These are phyloP conservation scores for Amanita exitialis DNA, from an alignment of 768 basidiomycete species.

Conservation along the genomic window DNA sequence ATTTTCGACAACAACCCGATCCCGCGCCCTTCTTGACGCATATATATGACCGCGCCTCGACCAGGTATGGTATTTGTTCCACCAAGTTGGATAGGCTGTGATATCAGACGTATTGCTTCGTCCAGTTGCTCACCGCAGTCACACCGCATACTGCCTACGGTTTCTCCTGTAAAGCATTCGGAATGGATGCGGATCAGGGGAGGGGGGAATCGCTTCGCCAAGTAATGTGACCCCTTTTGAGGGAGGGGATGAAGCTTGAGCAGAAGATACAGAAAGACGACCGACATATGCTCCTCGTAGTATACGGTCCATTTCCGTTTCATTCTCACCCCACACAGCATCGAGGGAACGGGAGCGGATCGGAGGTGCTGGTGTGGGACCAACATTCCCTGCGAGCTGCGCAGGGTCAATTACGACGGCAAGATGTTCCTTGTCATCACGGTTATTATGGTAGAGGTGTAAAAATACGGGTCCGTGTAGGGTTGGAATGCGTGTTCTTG, in stretches of 20 bases:
- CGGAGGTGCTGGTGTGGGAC: conserved; percentile 32
- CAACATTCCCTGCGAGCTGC: conserved; percentile 50
- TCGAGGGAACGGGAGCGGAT: conserved; percentile 82
- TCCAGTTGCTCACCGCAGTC: conserved; percentile 99
- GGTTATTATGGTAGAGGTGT: conserved; percentile 90
- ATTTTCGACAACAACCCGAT: conserved; percentile 96
- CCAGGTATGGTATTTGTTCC: conserved; percentile 51
- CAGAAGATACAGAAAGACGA: conserved; percentile 51
- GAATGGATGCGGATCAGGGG: conserved; percentile 95
- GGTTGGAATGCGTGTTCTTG: conserved; percentile 94
- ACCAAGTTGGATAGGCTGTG: conserved; percentile 49
- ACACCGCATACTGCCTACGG: conserved; percentile 95
- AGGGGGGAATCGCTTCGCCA: conserved; percentile 36
- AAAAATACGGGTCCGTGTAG: conserved; percentile 90
- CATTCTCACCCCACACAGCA: conserved; percentile 69
- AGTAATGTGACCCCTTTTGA: conserved; percentile 9
- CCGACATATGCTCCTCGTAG: conserved; percentile 92
- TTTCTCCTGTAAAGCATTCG: conserved; percentile 98
- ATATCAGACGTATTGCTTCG: conserved; percentile 89
- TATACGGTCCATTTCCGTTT: conserved; percentile 92
- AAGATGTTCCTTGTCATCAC: conserved; percentile 90
- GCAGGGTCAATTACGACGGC: conserved; percentile 91
- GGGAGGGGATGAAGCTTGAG: conserved; percentile 24
- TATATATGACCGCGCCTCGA: conserved; percentile 87
- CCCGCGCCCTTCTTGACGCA: conserved; percentile 95